Base-by-base conservation (phyloP, 768 basidiomycete genomes). In the Boletus pseudo-olivaceus region DNA sequence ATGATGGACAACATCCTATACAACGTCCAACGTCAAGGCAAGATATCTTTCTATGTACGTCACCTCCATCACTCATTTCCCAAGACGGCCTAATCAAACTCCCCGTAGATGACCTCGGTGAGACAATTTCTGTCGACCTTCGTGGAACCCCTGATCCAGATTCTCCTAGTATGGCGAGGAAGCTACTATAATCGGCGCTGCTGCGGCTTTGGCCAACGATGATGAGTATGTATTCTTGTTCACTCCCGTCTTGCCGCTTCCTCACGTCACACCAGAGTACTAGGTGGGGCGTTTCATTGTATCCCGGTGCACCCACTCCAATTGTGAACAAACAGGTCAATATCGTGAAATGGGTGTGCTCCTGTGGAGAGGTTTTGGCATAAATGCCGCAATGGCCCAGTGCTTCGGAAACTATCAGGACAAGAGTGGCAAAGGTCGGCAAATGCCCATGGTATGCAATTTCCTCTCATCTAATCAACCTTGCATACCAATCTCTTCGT, bases 301-400 rank as follows among this genome's bases (percentile, higher is more conserved):
- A 9, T 45, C 32, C 9, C 45, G 12, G 2, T 39, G 20, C 19
- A 17, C 20, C 11, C 11, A 32, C 53, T 43, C 40, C 34, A 38
- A 29, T 17, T 23, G 32, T 29, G 27, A 41, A 34, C 20, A 60
- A 57, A 55, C 39, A 90, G 88, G 87, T 45, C 94, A 98, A 77
- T 98, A 98, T 64, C 88, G 91, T 51, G 93, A 92, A 76, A 84
- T 92, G 76, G 94, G 92, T 40, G 93, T 94, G 6, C 78, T 97
- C 8, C 74, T 96, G 1, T 95, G 91, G 87, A 82, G 95, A 38
- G 90, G 86, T 20, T 96, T 90, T 67, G 76, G 81, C 17, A 68
- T 94, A 19, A 83, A 93, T 62, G 73, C 79, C n/a, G 74, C 89
- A 54, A 95, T 98, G 91, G 85, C 84, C 0, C 94, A 97, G 68